Base-by-base conservation (phyloP, 2,329 filamentous ascomycete genomes). In the Penicillium janthinellum region DNA sequence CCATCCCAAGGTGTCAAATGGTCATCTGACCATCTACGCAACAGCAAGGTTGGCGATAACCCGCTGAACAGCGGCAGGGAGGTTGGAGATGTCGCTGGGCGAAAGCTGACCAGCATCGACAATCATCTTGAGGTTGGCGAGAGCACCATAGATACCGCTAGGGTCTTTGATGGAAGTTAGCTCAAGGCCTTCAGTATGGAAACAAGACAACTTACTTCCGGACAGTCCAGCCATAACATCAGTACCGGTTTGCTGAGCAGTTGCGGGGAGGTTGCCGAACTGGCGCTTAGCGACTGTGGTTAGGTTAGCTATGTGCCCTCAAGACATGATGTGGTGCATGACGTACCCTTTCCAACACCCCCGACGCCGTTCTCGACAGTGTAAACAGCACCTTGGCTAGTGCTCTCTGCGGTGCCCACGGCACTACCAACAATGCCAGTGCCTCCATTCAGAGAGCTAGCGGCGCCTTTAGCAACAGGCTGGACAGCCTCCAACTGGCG, bases 131-230 rank as follows among this genome's bases (percentile, higher is more conserved):
- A 61, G 48, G 35, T 54, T 60, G 52, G 38, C 28, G 37, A 63
- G 61, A 14, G 63, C 66, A 20, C 57, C 57, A n/a, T 66, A 59
- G 39, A 69, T 60, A 35, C 60, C 64, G 34, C 55, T 61, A 11
- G 63, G 60, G 61, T 67, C 64, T 66, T 25, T 4, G 3, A 14
- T 20, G 1, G 2, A 12, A 22, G 44, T 61, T 38, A 61, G 57
- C 17, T 11, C 25, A 11, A 1, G 22, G 20, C n/a, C 42, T 41
- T 31, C 14, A 44, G 6, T 7, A 20, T 12, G 1, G 15, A 42
- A 22, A 7, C 2, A 45, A 17, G 12, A 20, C 5, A 31, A 63
- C 65, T 42, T 70, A 70, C 67, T 61, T 31, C 61, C 64, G 50
- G 61, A 63, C 10, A 64, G 49, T 41, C 54, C 62, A 28, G 50